These are phyloP conservation scores for Yarrowia deformans DNA, from an alignment of 805 yeast species.

Conservation along the genomic window DNA sequence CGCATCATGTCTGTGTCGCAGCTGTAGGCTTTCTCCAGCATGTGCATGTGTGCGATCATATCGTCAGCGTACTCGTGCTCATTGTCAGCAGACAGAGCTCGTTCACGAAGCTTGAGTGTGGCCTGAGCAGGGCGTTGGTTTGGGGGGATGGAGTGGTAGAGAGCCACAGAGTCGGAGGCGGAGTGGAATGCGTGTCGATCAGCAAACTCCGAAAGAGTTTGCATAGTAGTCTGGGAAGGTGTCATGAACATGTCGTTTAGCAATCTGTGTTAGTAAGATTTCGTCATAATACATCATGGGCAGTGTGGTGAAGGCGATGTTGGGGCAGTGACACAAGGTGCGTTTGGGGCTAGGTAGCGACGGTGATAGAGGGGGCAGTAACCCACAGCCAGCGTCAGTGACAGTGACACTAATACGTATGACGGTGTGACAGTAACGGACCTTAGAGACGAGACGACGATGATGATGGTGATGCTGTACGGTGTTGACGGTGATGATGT, in stretches of 20 bases:
- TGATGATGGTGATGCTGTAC: background rate
- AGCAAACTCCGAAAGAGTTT: conserved; percentile 38
- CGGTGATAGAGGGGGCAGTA: background rate
- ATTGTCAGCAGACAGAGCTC: conserved; percentile 29
- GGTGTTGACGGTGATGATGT: background rate
- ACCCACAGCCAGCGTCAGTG: conserved; percentile 14
- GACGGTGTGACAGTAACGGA: background rate
- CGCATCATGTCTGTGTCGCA: conserved; percentile 72
- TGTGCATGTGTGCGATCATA: conserved; percentile 50
- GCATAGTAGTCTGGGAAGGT: conserved; percentile 37
- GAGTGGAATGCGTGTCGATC: conserved; percentile 38
- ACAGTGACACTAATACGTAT: conserved; percentile 4
- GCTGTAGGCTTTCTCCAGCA: conserved; percentile 49
- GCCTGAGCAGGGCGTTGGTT: conserved; percentile 32
- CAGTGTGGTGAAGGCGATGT: conserved; percentile 10
- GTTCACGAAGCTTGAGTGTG: conserved; percentile 32
- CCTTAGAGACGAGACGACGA: background rate
- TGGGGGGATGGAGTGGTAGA: conserved; percentile 35
- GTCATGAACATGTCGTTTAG: conserved; percentile 39
- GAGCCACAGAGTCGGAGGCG: conserved; percentile 33
- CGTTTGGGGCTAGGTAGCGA: background rate
- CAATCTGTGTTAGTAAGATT: conserved; percentile 27
- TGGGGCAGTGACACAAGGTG: background rate
- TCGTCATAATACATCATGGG: background rate
- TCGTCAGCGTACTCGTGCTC: conserved; percentile 51